Conservation (phyloP, 805 yeast genomes). For the Starmera pachycereana region DNA sequence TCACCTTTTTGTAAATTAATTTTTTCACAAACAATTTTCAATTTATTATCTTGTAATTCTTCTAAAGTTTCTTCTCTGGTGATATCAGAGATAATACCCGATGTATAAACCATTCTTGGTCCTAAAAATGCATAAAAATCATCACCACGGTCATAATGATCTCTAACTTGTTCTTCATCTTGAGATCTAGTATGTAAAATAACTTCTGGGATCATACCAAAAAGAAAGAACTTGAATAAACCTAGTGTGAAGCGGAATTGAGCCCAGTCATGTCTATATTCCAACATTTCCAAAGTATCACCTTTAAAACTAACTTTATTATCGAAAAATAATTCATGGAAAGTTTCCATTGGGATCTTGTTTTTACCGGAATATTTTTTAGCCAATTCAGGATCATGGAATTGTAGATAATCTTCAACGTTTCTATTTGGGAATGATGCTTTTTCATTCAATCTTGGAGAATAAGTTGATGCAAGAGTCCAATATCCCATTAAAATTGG, state of each 20-base stretch:
- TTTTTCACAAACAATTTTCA: constrained; percentile 81
- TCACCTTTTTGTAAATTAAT: constrained; percentile 67
- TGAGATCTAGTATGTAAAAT: constrained; percentile 86
- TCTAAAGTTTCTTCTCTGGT: constrained; percentile 63
- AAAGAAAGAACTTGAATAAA: constrained; percentile 68
- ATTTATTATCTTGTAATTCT: constrained; percentile 80
- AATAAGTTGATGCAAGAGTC: constrained; percentile 65
- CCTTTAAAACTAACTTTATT: constrained; percentile 83
- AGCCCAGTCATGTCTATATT: constrained; percentile 89
- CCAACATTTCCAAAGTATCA: constrained; percentile 74
- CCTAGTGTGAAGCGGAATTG: constrained; percentile 67
- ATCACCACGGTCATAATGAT: constrained; percentile 93
- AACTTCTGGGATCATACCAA: constrained; percentile 89
- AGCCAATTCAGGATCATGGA: constrained; percentile 63
- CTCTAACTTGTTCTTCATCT: constrained; percentile 94
- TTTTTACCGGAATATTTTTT: constrained; percentile 58
- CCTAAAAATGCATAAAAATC: constrained; percentile 89
- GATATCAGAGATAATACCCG: constrained; percentile 73
- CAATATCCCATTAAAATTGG: constrained; percentile 79
- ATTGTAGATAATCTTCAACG: constrained; percentile 69
- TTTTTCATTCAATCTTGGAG: constrained; percentile 76
- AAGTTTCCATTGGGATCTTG: constrained; percentile 87
- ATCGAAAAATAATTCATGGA: constrained; percentile 79
- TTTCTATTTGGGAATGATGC: constrained; percentile 68
- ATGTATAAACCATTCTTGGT: constrained; percentile 89